Evolutionary conservation across 2,329 filamentous ascomycete species (phyloP).

Genomic region (Alternaria rosae): DNA sequence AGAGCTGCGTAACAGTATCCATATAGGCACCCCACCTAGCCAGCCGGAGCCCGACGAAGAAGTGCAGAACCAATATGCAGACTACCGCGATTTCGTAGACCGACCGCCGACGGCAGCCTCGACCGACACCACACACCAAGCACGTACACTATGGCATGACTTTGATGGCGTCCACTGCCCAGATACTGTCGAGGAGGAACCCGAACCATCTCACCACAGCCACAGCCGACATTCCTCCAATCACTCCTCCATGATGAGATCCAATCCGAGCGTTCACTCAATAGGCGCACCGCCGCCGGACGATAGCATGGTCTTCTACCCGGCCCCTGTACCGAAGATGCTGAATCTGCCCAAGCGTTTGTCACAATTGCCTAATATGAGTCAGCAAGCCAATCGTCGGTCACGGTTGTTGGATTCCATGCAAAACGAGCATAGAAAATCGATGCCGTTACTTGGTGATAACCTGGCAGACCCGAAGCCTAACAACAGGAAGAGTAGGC

Average conservation of each 20-base stretch:
- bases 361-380: conserved; percentile 73
- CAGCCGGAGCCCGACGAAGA: conserved; percentile 12
- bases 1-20: conserved; percentile 35
- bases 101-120: conserved; percentile 63
- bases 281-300: conserved; percentile 63
- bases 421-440: conserved; percentile 61
- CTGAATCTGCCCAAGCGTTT: conserved; percentile 89
- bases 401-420: conserved; percentile 76
- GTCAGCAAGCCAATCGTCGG: conserved; percentile 72
- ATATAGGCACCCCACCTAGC: conserved; percentile 15
- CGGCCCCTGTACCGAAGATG: conserved; percentile 91
- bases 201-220: conserved; percentile 30
- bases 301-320: conserved; percentile 91
- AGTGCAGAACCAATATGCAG: conserved; percentile 15
- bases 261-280: conserved; percentile 26
- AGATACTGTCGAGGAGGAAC: conserved; percentile 52
- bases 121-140: conserved; percentile 69
- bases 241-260: conserved; percentile 56
- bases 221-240: conserved; percentile 36
- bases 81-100: conserved; percentile 45
- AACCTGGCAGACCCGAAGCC: conserved; percentile 13
- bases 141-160: conserved; percentile 73
- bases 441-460: conserved; percentile 46
- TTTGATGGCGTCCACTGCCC: conserved; percentile 83
- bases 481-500: conserved; percentile 41